These are phyloP conservation scores for Thalassiosira mediterranea DNA, from an alignment of 352 stramenopile species.

Conservation along the genomic window DNA sequence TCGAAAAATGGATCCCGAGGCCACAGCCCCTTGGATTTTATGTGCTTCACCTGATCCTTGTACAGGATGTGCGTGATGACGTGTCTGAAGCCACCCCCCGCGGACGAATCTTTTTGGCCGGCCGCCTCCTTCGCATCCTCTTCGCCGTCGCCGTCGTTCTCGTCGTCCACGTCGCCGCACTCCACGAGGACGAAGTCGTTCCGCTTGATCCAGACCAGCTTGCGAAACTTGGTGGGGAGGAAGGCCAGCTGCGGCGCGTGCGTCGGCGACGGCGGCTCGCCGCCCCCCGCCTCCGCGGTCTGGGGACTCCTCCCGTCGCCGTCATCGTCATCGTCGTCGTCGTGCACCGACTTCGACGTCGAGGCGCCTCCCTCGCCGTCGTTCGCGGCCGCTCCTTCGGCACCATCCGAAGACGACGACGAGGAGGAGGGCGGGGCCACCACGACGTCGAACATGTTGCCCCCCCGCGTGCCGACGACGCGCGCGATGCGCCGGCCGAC, in stretches of 20 bases:
- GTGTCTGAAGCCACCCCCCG: slow-evolving; percentile 61
- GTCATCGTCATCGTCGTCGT: slow-evolving; percentile 17
- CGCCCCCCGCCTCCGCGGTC: background rate
- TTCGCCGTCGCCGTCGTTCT: slow-evolving; percentile 25
- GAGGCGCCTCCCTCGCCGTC: background rate
- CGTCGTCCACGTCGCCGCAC: slow-evolving; percentile 58
- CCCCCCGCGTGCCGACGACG: slow-evolving; percentile 90
- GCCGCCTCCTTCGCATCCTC: slow-evolving; percentile 42
- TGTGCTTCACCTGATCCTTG: slow-evolving; percentile 98
- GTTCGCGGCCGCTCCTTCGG: background rate
- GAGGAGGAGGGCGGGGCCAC: slow-evolving; percentile 18
- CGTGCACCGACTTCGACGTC: background rate
- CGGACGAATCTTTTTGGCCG: slow-evolving; percentile 17
- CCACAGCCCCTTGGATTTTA: slow-evolving; percentile 93
- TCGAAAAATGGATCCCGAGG: slow-evolving; percentile 73
- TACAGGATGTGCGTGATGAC: slow-evolving; percentile 95
- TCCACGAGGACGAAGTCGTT: slow-evolving; percentile 95
- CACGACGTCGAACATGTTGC: slow-evolving; percentile 95
- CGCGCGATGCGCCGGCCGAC: slow-evolving; percentile 91
- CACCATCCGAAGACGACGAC: background rate
- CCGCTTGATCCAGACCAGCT: slow-evolving; percentile 98
- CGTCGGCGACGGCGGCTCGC: background rate
- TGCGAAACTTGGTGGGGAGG: slow-evolving; percentile 97
- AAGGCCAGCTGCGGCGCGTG: slow-evolving; percentile 87
- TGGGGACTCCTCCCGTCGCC: background rate